phyloP scores from a whole-genome alignment of 306 rosid species.

The Senna tora region DNA sequence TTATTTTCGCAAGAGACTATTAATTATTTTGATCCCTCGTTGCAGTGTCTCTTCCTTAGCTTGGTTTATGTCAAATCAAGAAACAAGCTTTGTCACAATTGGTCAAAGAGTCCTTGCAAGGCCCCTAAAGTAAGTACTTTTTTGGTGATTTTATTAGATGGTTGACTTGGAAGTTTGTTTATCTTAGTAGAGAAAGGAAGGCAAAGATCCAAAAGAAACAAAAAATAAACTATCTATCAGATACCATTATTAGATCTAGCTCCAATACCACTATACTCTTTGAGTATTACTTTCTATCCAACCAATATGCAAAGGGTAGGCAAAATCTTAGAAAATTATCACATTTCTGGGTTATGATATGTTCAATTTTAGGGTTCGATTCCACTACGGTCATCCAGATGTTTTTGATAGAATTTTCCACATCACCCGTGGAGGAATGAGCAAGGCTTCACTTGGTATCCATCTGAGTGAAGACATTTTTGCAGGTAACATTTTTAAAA shows the following conservation, averaged over 20 bases:
- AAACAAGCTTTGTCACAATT: conserved; percentile 91
- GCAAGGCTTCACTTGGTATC: conserved; percentile 97
- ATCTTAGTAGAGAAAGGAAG: background rate
- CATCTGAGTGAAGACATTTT: conserved; percentile 97
- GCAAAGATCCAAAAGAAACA: too few relatives aligned
- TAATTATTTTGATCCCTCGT: conserved; percentile 29
- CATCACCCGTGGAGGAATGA: conserved; percentile 96
- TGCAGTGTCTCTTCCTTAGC: conserved; percentile 97
- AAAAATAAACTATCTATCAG: too few relatives aligned
- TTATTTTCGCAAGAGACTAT: background rate
- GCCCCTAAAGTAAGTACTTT: conserved; percentile 78
- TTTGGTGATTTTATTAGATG: conserved; percentile 22
- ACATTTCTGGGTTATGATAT: conserved; percentile 27
- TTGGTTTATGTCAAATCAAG: conserved; percentile 99
- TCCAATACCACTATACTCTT: too few relatives aligned
- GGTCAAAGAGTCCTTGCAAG: conserved; percentile 98
- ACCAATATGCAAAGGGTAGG: too few relatives aligned
- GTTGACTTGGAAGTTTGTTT: background rate
- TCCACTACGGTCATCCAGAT: conserved; percentile 98
- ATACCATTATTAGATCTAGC: too few relatives aligned
- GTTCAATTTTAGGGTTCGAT: conserved; percentile 72
- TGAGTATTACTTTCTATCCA: too few relatives aligned
- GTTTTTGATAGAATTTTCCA: conserved; percentile 95
- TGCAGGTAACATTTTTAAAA: conserved; percentile 68
- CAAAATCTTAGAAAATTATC: too few relatives aligned